These are phyloP conservation scores for Dioszegia aurantiaca DNA, from an alignment of 768 basidiomycete species.

Conservation along the genomic window DNA sequence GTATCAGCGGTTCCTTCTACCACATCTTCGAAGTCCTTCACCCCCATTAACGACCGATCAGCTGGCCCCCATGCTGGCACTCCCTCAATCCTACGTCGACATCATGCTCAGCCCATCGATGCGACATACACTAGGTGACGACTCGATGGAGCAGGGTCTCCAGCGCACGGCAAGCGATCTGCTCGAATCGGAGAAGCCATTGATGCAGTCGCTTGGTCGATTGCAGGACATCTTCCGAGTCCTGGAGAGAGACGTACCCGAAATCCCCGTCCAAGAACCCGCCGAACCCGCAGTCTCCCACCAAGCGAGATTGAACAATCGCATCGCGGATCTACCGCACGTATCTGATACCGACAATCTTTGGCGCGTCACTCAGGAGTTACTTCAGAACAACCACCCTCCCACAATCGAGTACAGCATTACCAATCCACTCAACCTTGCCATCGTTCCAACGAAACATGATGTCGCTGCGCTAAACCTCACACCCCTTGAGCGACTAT, in stretches of 20 bases:
- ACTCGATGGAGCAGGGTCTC: conserved; percentile 48
- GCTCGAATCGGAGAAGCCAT: conserved; percentile 50
- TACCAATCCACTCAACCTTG: conserved; percentile 17
- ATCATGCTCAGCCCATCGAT: conserved; percentile 48
- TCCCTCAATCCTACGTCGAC: conserved; percentile 48
- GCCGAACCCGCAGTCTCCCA: not conserved
- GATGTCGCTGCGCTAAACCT: conserved; percentile 17
- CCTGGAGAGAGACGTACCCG: conserved; percentile 26
- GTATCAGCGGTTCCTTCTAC: conserved; percentile 18
- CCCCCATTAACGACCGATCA: conserved; percentile 36
- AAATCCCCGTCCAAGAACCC: not conserved
- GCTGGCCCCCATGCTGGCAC: conserved; percentile 36
- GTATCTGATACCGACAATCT: conserved; percentile 41
- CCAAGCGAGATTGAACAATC: not conserved
- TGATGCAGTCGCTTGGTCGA: conserved; percentile 45
- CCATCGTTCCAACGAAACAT: conserved; percentile 2
- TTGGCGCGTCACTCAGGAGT: conserved; percentile 41
- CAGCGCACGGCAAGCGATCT: conserved; percentile 51
- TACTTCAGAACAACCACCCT: conserved; percentile 25
- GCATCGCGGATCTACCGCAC: conserved; percentile 27
- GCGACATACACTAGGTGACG: conserved; percentile 49
- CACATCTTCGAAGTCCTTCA: conserved; percentile 43
- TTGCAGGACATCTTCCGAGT: conserved; percentile 40
- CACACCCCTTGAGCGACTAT: conserved; percentile 46
- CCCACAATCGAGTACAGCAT: conserved; percentile 25